Percentiles rank a stretch among this genome's conserved stretches.
phyloP scores from a whole-genome alignment of 2,329 filamentous ascomycete genomes.

The Ascochyta pisi region DNA sequence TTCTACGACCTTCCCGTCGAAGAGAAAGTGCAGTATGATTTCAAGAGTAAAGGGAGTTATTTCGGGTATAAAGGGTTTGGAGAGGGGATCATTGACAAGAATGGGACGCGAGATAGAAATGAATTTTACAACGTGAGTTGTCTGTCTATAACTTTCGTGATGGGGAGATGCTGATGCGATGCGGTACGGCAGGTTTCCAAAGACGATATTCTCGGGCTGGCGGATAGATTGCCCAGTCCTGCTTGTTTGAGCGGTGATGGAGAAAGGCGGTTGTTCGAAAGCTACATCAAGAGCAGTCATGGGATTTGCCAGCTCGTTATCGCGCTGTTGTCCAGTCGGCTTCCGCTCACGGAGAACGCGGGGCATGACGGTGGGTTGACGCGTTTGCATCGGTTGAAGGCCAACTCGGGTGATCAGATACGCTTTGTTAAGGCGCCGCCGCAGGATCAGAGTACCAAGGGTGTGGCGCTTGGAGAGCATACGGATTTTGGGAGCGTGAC shows the following conservation, averaged over 20 bases:
- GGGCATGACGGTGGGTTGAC: slow-evolving; percentile 49
- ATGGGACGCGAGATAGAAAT: slow-evolving; percentile 59
- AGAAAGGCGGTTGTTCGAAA: slow-evolving; percentile 38
- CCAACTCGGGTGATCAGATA: slow-evolving; percentile 60
- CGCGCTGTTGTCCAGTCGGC: slow-evolving; percentile 52
- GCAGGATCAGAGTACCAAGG: slow-evolving; percentile 34
- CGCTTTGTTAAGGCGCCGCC: slow-evolving; percentile 60
- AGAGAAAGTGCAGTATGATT: slow-evolving; percentile 64
- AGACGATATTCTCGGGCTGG: slow-evolving; percentile 57
- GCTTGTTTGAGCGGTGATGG: background rate
- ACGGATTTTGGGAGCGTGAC: slow-evolving; percentile 65
- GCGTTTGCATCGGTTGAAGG: slow-evolving; percentile 55
- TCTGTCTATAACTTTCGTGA: background rate
- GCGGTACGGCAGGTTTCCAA: slow-evolving; percentile 53
- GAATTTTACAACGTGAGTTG: slow-evolving; percentile 62
- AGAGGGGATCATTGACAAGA: slow-evolving; percentile 54
- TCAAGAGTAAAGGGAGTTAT: slow-evolving; percentile 58
- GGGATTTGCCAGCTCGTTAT: slow-evolving; percentile 55
- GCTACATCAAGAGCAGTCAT: slow-evolving; percentile 57
- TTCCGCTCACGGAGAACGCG: slow-evolving; percentile 43
- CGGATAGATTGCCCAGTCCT: slow-evolving; percentile 7
- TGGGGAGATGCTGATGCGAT: background rate
- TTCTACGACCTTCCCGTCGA: slow-evolving; percentile 58
- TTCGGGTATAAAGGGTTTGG: slow-evolving; percentile 61
- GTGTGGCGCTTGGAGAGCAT: slow-evolving; percentile 58